Evolutionary conservation across 352 stramenopile species (phyloP).

Genomic region (Globisporangium lucens): DNA sequence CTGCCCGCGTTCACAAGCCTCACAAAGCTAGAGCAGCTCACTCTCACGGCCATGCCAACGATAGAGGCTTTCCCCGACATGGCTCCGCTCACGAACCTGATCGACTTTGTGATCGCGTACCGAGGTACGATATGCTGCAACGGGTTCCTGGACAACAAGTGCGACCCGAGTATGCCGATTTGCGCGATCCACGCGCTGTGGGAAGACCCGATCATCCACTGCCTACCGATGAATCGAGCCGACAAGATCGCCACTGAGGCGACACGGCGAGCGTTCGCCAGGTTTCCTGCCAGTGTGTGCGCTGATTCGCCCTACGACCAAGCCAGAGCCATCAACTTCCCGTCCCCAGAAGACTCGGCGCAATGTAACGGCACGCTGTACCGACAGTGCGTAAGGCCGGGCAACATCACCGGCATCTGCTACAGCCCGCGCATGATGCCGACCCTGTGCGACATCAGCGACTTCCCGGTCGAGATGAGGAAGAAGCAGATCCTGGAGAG

Average conservation of each 20-base stretch:
- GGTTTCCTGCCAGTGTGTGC: not conserved
- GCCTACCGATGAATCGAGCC: conserved; percentile 4
- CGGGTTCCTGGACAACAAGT: conserved; percentile 14
- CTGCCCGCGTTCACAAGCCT: not conserved
- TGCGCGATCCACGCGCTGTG: not conserved
- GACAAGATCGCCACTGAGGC: conserved; percentile 6
- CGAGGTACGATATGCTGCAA: conserved; percentile 16
- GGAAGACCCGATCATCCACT: no score
- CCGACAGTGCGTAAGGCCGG: not conserved
- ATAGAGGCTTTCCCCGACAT: conserved; percentile 8
- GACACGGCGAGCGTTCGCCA: not conserved
- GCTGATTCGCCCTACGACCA: no score
- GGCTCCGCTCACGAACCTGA: not conserved
- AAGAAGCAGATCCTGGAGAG: not conserved
- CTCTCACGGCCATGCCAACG: not conserved
- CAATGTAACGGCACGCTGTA: no score
- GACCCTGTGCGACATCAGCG: not conserved
- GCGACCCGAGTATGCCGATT: conserved; percentile 10
- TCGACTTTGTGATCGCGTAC: conserved; percentile 1
- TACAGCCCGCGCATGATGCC: conserved; percentile 6
- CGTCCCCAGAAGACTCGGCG: no score
- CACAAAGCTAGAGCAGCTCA: not conserved
- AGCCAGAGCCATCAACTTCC: no score
- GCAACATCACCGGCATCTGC: not conserved
- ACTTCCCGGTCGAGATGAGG: not conserved